Conservation (phyloP, 1,139 yeast genomes). For the Spathaspora jeffriesii region DNA sequence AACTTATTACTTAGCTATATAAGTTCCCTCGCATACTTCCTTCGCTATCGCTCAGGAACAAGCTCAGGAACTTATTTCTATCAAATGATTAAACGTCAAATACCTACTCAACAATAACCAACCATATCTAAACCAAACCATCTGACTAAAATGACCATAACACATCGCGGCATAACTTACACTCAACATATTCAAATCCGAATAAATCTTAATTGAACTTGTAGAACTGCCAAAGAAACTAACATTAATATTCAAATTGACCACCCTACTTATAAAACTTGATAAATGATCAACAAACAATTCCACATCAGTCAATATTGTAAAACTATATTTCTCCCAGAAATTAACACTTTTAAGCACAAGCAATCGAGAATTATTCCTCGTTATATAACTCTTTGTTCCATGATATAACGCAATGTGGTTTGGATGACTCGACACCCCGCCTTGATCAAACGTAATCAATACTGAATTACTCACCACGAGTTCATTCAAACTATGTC, state of each 20-base stretch:
- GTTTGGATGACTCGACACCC: conserved; percentile 86
- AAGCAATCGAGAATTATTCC: conserved; percentile 26
- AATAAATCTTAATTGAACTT: conserved; percentile 42
- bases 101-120: conserved; percentile 82
- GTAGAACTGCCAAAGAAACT: conserved; percentile 40
- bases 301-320: conserved; percentile 48
- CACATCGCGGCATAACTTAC: conserved; percentile 76
- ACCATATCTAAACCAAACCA: conserved; percentile 94
- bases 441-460: conserved; percentile 79
- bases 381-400: conserved; percentile 33
- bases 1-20: no score
- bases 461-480: no score
- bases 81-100: conserved; percentile 74
- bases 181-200: conserved; percentile 60
- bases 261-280: conserved; percentile 28
- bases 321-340: conserved; percentile 52
- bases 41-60: no score
- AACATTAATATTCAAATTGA: conserved; percentile 39
- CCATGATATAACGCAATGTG: conserved; percentile 72
- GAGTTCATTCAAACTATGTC: conserved; percentile 23
- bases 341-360: conserved; percentile 48
- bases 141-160: conserved; percentile 82
- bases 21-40: no score
- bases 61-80: no score
- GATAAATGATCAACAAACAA: conserved; percentile 35